A percentile compares a stretch with the other conserved stretches of the same genome.
phyloP scores from a whole-genome alignment of 208 protist species.

The Trypanosoma vivax region DNA sequence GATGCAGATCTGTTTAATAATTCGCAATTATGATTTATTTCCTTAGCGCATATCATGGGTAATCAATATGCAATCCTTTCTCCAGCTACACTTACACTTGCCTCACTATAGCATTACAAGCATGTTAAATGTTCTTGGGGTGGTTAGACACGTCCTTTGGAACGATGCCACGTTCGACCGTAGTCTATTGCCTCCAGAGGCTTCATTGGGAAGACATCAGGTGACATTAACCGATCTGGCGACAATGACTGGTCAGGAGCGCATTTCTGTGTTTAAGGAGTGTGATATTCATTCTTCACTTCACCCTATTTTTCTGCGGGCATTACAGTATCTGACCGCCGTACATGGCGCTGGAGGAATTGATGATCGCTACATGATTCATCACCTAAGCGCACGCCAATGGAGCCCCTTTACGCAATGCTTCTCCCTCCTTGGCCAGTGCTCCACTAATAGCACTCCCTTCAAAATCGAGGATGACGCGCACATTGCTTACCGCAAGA shows the following conservation, averaged over 20 bases:
- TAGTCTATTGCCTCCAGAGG: slow-evolving; percentile 57
- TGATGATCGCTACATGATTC: slow-evolving; percentile 57
- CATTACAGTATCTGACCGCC: slow-evolving; percentile 72
- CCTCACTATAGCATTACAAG: slow-evolving; percentile 1
- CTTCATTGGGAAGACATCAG: slow-evolving; percentile 43
- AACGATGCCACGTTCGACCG: slow-evolving; percentile 59
- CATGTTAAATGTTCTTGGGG: slow-evolving; percentile 68
- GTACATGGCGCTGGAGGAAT: slow-evolving; percentile 37
- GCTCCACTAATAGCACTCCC: slow-evolving; percentile 47
- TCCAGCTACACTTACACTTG: not conserved
- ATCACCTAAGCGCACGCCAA: slow-evolving; percentile 60
- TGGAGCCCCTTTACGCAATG: slow-evolving; percentile 46
- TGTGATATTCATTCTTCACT: slow-evolving; percentile 65
- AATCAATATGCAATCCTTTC: not conserved
- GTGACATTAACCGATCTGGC: slow-evolving; percentile 54
- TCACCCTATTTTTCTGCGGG: slow-evolving; percentile 69
- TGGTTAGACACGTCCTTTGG: slow-evolving; percentile 77
- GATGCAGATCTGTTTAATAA: too few relatives aligned
- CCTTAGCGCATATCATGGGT: not conserved
- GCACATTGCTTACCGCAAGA: not conserved
- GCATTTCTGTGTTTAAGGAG: slow-evolving; percentile 54
- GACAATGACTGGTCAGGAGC: slow-evolving; percentile 69
- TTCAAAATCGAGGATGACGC: slow-evolving; percentile 22
- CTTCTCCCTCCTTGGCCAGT: slow-evolving; percentile 49
- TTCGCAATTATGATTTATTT: too few relatives aligned